A percentile compares a stretch with the other conserved stretches of the same genome.
These are phyloP conservation scores for Alliaria petiolata DNA, from an alignment of 345 rosid species.

Conservation along the genomic window DNA sequence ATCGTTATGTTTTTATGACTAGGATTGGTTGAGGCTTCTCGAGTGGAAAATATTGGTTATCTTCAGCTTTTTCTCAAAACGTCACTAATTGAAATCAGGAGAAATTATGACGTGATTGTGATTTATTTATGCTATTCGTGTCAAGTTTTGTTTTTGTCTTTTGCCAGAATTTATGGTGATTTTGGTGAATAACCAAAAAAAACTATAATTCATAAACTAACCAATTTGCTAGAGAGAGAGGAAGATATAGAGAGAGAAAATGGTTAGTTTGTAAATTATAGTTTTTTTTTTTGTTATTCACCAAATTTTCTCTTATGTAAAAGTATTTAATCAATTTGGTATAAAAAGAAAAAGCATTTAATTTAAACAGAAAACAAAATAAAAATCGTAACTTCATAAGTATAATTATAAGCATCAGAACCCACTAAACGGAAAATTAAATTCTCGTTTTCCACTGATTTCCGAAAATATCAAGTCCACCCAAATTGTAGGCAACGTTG, in stretches of 20 bases:
- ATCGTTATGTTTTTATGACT: neutral
- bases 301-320: no score
- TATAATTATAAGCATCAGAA: slow-evolving; percentile 13
- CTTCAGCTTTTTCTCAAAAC: neutral
- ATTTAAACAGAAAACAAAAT: no score
- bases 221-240: no score
- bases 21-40: neutral
- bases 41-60: neutral
- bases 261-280: no score
- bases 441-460: slow-evolving; percentile 16
- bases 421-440: slow-evolving; percentile 8
- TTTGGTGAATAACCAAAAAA: no score
- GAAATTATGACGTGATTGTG: no score
- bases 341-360: no score
- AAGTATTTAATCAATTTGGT: no score
- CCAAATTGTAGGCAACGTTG: slow-evolving; percentile 19
- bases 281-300: no score
- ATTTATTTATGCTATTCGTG: neutral
- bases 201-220: no score
- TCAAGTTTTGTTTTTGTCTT: neutral
- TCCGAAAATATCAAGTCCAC: slow-evolving; percentile 20
- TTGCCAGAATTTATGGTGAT: neutral
- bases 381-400: no score
- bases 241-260: no score
- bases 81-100: neutral